Conservation (phyloP, 1,284 basidiomycete species). For the Apiotrichum sp. region DNA sequence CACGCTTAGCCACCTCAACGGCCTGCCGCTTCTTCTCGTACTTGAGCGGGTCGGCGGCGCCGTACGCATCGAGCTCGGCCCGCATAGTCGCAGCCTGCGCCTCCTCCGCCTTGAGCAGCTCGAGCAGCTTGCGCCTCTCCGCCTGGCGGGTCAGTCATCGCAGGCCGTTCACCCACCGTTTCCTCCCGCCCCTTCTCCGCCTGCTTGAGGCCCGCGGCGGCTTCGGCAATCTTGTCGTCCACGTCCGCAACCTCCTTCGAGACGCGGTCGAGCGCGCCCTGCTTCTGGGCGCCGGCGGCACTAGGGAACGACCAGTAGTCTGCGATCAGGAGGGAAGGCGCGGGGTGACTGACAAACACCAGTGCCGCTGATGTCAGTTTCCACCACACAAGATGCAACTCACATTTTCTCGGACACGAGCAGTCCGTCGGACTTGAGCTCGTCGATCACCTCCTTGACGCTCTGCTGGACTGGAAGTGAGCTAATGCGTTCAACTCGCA, state of each 20-base stretch:
- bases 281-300: constrained; percentile 60
- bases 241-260: constrained; percentile 52
- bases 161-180: constrained; percentile 52
- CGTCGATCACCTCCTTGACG: constrained; percentile 80
- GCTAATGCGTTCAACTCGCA: not conserved
- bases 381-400: constrained; percentile 2
- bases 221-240: constrained; percentile 38
- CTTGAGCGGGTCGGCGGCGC: constrained; percentile 72
- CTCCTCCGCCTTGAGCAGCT: constrained; percentile 44
- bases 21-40: constrained; percentile 68
- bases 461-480: constrained; percentile 63
- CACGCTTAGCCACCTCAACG: constrained; percentile 66
- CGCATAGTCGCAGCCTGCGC: constrained; percentile 44
- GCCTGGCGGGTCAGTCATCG: constrained; percentile 48
- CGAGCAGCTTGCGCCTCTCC: constrained; percentile 52
- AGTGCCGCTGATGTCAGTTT: constrained; percentile 53
- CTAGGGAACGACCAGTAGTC: constrained; percentile 92
- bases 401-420: constrained; percentile 76
- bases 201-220: constrained; percentile 48
- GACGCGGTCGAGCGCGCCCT: constrained; percentile 54
- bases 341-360: constrained; percentile 64
- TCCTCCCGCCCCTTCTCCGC: constrained; percentile 59
- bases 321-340: constrained; percentile 32
- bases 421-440: constrained; percentile 72
- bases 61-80: constrained; percentile 58